Evolutionary conservation across 192 early-diverging fungal genomes (phyloP).

Genomic region (Coemansia sp.): DNA sequence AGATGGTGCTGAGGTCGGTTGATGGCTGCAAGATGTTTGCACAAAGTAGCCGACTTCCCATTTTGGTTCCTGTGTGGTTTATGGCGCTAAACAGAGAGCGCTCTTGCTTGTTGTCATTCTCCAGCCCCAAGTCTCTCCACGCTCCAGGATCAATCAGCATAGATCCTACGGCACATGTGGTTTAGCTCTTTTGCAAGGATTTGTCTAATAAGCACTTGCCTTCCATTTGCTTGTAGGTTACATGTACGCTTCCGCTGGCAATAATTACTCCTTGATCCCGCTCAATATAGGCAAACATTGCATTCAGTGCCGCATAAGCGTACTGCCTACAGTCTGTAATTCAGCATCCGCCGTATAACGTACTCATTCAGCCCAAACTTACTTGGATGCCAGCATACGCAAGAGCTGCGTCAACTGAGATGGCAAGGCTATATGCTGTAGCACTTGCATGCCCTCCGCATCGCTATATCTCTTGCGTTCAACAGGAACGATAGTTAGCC

Average conservation of each 20-base stretch:
- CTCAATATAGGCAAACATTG: slow-evolving; percentile 34
- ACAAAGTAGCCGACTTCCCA: slow-evolving; percentile 63
- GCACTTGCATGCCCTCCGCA: slow-evolving; percentile 16
- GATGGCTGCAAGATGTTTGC: slow-evolving; percentile 76
- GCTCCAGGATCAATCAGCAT: slow-evolving; percentile 52
- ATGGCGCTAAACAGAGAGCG: slow-evolving; percentile 29
- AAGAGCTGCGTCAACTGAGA: slow-evolving; percentile 18
- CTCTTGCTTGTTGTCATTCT: slow-evolving; percentile 8
- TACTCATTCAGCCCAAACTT: not conserved
- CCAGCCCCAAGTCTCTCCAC: slow-evolving; percentile 36
- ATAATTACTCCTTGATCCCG: slow-evolving; percentile 6
- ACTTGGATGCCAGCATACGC: slow-evolving; percentile 28
- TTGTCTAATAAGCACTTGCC: slow-evolving; percentile 2
- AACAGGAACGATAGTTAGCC: slow-evolving; percentile 25
- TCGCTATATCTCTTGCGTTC: slow-evolving; percentile 36
- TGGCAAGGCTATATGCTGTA: slow-evolving; percentile 19
- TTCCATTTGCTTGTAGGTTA: slow-evolving; percentile 41
- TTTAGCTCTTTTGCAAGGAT: not conserved
- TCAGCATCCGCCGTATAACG: not conserved
- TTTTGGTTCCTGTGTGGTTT: slow-evolving; percentile 34
- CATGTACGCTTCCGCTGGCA: slow-evolving; percentile 20
- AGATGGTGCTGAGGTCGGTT: slow-evolving; percentile 40
- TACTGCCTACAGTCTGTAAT: slow-evolving; percentile 21
- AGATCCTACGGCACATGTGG: slow-evolving; percentile 14
- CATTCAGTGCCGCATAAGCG: slow-evolving; percentile 43